Evolutionary conservation across 2,329 filamentous ascomycete species (phyloP).

Genomic region (Blastomyces gilchristii): DNA sequence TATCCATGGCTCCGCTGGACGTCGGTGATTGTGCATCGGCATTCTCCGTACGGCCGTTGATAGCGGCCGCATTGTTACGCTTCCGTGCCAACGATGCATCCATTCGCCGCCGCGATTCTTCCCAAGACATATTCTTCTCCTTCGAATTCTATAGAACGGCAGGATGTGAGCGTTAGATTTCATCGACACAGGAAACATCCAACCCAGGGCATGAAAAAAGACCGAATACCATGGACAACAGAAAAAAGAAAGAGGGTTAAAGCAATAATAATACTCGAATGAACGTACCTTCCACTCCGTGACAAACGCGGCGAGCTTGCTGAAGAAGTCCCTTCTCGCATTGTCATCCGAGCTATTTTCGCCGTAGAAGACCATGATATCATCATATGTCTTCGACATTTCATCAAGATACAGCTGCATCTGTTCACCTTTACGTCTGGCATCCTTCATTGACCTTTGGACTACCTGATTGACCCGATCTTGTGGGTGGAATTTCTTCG

Average conservation of each 20-base stretch:
- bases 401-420: constrained; percentile 89
- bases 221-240: constrained; percentile 1
- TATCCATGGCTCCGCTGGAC: constrained; percentile 88
- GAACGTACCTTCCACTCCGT: constrained; percentile 69
- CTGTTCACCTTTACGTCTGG: constrained; percentile 88
- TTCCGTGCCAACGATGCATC: constrained; percentile 91
- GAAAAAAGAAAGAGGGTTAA: not conserved
- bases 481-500: constrained; percentile 95
- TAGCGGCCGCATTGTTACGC: constrained; percentile 52
- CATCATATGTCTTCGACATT: constrained; percentile 81
- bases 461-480: constrained; percentile 89
- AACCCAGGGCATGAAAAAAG: not conserved
- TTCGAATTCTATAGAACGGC: constrained; percentile 55
- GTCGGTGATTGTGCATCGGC: constrained; percentile 52
- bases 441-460: constrained; percentile 92
- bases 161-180: not conserved
- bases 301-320: constrained; percentile 83
- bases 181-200: not conserved
- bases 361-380: constrained; percentile 94
- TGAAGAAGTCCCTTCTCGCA: constrained; percentile 88
- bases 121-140: constrained; percentile 77
- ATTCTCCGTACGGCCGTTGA: constrained; percentile 38
- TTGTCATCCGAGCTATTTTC: constrained; percentile 89
- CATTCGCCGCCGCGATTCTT: constrained; percentile 74
- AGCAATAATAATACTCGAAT: not conserved